Conservation (phyloP, 2,329 filamentous ascomycete species). For the Fusarium anguioides region DNA sequence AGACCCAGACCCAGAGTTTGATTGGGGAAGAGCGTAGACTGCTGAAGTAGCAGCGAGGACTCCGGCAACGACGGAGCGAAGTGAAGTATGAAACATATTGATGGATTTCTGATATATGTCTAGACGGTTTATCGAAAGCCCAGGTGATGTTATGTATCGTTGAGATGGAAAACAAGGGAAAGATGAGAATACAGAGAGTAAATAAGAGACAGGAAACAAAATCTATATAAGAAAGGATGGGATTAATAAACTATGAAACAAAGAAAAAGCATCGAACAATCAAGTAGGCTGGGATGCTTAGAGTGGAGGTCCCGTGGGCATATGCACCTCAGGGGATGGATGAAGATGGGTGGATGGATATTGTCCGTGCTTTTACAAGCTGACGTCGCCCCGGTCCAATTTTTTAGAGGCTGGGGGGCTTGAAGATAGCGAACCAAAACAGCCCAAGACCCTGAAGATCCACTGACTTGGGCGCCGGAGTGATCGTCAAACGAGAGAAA, state of each 20-base stretch:
- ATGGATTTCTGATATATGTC: background rate
- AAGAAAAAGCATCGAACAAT: conserved; percentile 10
- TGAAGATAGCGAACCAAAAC: conserved; percentile 6
- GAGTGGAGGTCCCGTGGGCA: no score
- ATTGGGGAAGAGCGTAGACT: conserved; percentile 43
- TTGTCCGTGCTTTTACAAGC: conserved; percentile 38
- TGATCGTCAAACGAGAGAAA: conserved; percentile 28
- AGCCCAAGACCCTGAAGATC: conserved; percentile 4
- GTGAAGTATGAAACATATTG: conserved; percentile 40
- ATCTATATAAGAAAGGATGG: conserved; percentile 9
- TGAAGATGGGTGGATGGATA: conserved; percentile 12
- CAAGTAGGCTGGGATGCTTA: background rate
- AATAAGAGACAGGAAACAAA: conserved; percentile 7
- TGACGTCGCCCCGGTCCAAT: conserved; percentile 43
- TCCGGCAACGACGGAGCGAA: conserved; percentile 36
- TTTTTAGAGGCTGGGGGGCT: conserved; percentile 32
- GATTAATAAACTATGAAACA: conserved; percentile 32
- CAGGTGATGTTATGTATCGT: background rate
- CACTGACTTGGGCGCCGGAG: conserved; percentile 7
- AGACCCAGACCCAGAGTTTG: conserved; percentile 31
- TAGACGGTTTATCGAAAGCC: background rate
- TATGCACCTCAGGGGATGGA: conserved; percentile 16
- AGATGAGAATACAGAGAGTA: background rate
- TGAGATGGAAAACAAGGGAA: background rate
- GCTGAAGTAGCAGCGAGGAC: conserved; percentile 38